Conservation (phyloP, 495 filamentous ascomycete species). For the Cercophora scortea region DNA sequence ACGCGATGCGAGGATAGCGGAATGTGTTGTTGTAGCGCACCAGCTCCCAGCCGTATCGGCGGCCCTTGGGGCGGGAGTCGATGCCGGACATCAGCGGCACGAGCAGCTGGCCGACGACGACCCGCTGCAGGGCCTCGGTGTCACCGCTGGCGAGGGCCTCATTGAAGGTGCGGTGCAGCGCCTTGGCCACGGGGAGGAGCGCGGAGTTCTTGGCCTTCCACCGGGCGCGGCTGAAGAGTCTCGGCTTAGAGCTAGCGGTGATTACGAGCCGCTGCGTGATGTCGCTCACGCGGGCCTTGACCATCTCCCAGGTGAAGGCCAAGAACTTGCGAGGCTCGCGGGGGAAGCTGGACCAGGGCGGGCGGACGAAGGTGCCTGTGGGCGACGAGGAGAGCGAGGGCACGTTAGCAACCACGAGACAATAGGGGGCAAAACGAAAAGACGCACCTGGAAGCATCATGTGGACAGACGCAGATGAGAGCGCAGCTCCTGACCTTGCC, state of each 20-base stretch:
- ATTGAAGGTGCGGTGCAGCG: constrained; percentile 62
- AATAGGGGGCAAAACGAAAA: background rate
- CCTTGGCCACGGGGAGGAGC: constrained; percentile 43
- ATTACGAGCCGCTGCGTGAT: background rate
- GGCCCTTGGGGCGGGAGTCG: constrained; percentile 38
- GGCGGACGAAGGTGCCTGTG: constrained; percentile 20
- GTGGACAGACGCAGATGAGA: background rate
- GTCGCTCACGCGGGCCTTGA: constrained; percentile 6
- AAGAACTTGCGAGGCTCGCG: constrained; percentile 1
- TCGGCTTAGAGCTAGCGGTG: constrained; percentile 22
- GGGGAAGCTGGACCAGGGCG: constrained; percentile 9
- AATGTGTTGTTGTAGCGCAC: constrained; percentile 46
- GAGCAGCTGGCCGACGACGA: constrained; percentile 55
- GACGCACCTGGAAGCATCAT: constrained; percentile 14
- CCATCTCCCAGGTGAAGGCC: constrained; percentile 10
- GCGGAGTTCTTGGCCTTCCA: constrained; percentile 32
- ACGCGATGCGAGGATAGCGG: constrained; percentile 49
- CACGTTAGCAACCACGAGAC: background rate
- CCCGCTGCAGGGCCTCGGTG: constrained; percentile 42
- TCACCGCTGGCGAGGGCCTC: constrained; percentile 63
- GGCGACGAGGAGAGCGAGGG: background rate
- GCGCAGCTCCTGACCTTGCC: background rate
- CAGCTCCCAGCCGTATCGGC: constrained; percentile 56
- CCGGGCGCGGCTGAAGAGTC: constrained; percentile 14
- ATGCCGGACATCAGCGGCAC: constrained; percentile 49